phyloP scores from a whole-genome alignment of 805 yeast genomes.

The Kodamaea kaohsiungensis region DNA sequence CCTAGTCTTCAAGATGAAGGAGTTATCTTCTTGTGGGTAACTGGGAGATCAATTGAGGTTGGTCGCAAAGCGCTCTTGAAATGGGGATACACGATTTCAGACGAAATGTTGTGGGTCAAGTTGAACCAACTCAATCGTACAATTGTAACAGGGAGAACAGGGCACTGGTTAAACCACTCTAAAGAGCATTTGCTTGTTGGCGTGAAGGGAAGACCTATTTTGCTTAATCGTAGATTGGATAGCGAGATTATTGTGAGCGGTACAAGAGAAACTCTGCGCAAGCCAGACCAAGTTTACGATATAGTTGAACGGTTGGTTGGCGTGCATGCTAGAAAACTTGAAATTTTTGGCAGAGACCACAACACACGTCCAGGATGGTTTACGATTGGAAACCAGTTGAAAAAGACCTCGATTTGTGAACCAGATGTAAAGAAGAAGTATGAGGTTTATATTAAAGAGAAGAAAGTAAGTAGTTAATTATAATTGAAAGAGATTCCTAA shows the following conservation, averaged over 20 bases:
- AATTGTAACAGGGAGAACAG: slow-evolving; percentile 93
- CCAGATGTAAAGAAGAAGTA: slow-evolving; percentile 52
- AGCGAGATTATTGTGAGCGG: slow-evolving; percentile 76
- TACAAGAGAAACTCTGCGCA: slow-evolving; percentile 85
- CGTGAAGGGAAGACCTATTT: slow-evolving; percentile 72
- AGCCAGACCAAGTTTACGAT: slow-evolving; percentile 88
- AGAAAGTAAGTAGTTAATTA: neutral
- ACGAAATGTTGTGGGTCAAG: slow-evolving; percentile 89
- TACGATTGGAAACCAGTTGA: slow-evolving; percentile 75
- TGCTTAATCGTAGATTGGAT: slow-evolving; percentile 70
- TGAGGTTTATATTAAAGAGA: slow-evolving; percentile 3
- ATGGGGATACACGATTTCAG: slow-evolving; percentile 82
- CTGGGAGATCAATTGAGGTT: slow-evolving; percentile 88
- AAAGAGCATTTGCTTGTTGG: slow-evolving; percentile 91
- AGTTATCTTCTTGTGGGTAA: slow-evolving; percentile 84
- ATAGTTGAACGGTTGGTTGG: slow-evolving; percentile 87
- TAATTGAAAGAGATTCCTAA: too few relatives aligned
- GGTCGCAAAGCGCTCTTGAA: slow-evolving; percentile 73
- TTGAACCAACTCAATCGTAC: slow-evolving; percentile 86
- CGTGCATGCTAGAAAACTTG: slow-evolving; percentile 71
- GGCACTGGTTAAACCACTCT: slow-evolving; percentile 95
- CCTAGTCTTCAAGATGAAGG: slow-evolving; percentile 80
- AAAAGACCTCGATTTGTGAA: slow-evolving; percentile 59
- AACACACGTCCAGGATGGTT: slow-evolving; percentile 91
- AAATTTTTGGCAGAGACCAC: slow-evolving; percentile 86